A percentile compares a stretch with the other conserved stretches of the same genome.
These are phyloP conservation scores for Eurotiales sp. DNA, from an alignment of 2,329 filamentous ascomycete genomes.

Conservation along the genomic window DNA sequence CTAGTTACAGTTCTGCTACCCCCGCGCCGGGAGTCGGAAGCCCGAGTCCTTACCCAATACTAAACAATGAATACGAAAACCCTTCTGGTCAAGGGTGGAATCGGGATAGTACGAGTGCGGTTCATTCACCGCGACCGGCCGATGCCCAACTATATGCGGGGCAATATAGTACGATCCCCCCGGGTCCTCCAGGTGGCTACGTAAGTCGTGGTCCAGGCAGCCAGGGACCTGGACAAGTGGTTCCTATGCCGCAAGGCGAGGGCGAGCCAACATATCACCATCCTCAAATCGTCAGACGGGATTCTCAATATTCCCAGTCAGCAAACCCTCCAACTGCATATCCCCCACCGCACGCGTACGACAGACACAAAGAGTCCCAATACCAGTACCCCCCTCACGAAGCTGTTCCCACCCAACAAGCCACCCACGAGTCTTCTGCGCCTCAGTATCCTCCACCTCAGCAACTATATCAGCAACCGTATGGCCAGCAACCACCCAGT, in stretches of 20 bases:
- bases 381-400: conserved; percentile 15
- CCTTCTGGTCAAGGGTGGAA: conserved; percentile 21
- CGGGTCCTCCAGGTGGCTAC: conserved; percentile 18
- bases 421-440: conserved; percentile 7
- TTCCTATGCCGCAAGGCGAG: conserved; percentile 4
- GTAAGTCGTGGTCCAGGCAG: conserved; percentile 15
- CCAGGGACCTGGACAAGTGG: conserved; percentile 17
- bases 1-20: conserved; percentile 14
- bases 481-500: conserved; percentile 15
- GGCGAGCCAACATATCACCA: conserved; percentile 13
- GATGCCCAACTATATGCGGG: conserved; percentile 14
- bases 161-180: conserved; percentile 17
- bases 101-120: conserved; percentile 17
- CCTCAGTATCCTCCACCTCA: conserved; percentile 4
- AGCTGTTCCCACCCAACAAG: conserved; percentile 6
- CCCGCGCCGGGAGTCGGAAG: conserved; percentile 18
- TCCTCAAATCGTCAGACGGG: conserved; percentile 8
- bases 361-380: conserved; percentile 1
- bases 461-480: conserved; percentile 22
- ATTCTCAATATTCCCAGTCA: conserved; percentile 15
- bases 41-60: conserved; percentile 20
- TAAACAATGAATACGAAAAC: conserved; percentile 13
- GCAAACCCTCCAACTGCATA: conserved; percentile 4
- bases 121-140: conserved; percentile 20
- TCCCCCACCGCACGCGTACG: not conserved